Conservation (phyloP, 352 stramenopile species). For the Phytopythium helicoides region DNA sequence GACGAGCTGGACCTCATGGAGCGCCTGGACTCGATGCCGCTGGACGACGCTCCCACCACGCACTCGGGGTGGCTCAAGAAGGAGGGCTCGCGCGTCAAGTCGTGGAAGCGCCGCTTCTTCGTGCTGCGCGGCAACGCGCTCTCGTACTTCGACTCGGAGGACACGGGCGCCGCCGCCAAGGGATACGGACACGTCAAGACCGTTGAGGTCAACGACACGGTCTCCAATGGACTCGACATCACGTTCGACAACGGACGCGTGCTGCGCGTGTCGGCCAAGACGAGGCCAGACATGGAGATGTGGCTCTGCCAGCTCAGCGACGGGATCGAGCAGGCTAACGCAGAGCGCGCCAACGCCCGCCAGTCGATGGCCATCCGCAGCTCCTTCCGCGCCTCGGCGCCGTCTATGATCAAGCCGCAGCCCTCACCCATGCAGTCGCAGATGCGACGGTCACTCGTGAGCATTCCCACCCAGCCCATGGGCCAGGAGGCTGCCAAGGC, state of each 20-base stretch:
- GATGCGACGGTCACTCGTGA: constrained; percentile 48
- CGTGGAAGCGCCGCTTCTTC: constrained; percentile 82
- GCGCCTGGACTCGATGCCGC: constrained; percentile 48
- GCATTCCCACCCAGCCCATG: constrained; percentile 32
- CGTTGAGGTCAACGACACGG: constrained; percentile 70
- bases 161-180: constrained; percentile 70
- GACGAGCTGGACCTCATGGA: constrained; percentile 54
- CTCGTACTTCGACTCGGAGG: constrained; percentile 82
- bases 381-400: constrained; percentile 39
- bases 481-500: constrained; percentile 1
- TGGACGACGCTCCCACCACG: constrained; percentile 54
- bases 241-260: constrained; percentile 75
- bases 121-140: constrained; percentile 71
- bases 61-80: constrained; percentile 83
- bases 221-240: constrained; percentile 65
- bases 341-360: constrained; percentile 56
- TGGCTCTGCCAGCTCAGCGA: constrained; percentile 76
- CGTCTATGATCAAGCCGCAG: constrained; percentile 29
- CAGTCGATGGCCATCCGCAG: constrained; percentile 41
- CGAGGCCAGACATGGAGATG: constrained; percentile 59
- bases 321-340: constrained; percentile 56
- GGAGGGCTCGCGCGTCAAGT: constrained; percentile 74
- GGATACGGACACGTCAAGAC: constrained; percentile 73
- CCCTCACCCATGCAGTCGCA: constrained; percentile 15
- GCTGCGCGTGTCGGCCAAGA: constrained; percentile 66